A percentile compares a stretch with the other conserved stretches of the same genome.
These are phyloP conservation scores for Mortierella antarctica DNA, from an alignment of 192 early-diverging fungal genomes.

Conservation along the genomic window DNA sequence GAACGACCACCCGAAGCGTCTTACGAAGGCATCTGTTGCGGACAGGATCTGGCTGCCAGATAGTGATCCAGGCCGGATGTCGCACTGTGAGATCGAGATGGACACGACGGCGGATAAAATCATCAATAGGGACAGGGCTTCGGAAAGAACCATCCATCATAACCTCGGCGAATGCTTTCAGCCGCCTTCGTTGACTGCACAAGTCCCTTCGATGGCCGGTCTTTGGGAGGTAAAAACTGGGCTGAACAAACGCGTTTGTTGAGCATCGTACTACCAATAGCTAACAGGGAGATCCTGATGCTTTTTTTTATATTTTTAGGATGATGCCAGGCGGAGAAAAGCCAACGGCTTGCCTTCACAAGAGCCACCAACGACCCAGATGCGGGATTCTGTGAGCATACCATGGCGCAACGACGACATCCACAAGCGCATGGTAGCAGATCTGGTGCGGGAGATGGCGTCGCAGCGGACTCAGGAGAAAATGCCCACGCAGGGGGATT, in stretches of 20 bases:
- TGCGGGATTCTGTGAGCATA: conserved; percentile 23
- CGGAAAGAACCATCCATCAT: conserved; percentile 63
- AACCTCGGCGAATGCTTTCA: conserved; percentile 46
- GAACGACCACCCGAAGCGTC: conserved; percentile 18
- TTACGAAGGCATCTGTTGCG: conserved; percentile 22
- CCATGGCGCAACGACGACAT: conserved; percentile 45
- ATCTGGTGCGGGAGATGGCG: conserved; percentile 33
- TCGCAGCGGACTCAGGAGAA: conserved; percentile 18
- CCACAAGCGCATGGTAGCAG: conserved; percentile 32
- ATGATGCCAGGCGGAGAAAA: conserved; percentile 37
- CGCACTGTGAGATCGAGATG: conserved; percentile 81
- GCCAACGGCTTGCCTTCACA: conserved; percentile 35
- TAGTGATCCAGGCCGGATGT: conserved; percentile 58
- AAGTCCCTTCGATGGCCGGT: conserved; percentile 46
- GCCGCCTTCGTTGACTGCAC: conserved; percentile 23
- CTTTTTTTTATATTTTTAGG: conserved; percentile 7
- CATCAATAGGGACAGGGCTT: conserved; percentile 65
- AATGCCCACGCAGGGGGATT: conserved; percentile 24
- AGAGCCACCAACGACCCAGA: conserved; percentile 39
- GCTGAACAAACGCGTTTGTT: no score
- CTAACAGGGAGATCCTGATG: neutral
- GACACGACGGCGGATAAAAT: conserved; percentile 73
- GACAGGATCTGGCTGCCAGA: conserved; percentile 37
- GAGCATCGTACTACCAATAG: neutral
- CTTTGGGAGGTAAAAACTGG: conserved; percentile 37